Conservation (phyloP, 129 eudicot genomes). For the Saussurea involucrata region DNA sequence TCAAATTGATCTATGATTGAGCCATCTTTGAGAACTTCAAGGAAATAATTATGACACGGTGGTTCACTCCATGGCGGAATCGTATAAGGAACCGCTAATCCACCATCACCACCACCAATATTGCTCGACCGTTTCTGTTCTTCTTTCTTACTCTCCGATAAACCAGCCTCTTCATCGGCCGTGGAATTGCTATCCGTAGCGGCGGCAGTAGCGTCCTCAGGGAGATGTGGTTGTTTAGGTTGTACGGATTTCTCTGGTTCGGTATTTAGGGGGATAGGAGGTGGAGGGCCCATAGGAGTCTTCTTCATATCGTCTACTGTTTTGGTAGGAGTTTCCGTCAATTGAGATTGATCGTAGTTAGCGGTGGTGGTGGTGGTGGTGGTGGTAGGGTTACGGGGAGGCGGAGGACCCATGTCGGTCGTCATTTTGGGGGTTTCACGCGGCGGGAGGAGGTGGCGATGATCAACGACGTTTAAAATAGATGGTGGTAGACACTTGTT, state of each 20-base stretch:
- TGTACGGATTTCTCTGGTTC: constrained; percentile 27
- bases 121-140: constrained; percentile 29
- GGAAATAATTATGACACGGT: constrained; percentile 53
- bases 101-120: constrained; percentile 14
- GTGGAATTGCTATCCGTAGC: neutral
- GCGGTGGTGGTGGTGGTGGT: constrained; percentile 21
- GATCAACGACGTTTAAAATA: neutral
- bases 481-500: neutral
- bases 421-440: constrained; percentile 51
- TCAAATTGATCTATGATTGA: constrained; percentile 71
- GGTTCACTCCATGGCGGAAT: constrained; percentile 92
- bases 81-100: constrained; percentile 51
- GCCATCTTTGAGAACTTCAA: constrained; percentile 92
- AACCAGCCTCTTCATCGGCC: constrained; percentile 1
- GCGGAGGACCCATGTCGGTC: constrained; percentile 74
- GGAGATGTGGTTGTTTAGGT: constrained; percentile 9
- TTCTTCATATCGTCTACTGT: constrained; percentile 2
- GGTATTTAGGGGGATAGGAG: constrained; percentile 34
- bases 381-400: constrained; percentile 50
- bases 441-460: constrained; percentile 13
- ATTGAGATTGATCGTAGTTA: constrained; percentile 30
- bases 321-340: constrained; percentile 26
- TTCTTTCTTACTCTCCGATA: constrained; percentile 12
- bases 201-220: neutral
- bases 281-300: constrained; percentile 59